A percentile compares a stretch with the other conserved stretches of the same genome.
Conservation (phyloP, 768 basidiomycete genomes). For the Kwoniella sp. region DNA sequence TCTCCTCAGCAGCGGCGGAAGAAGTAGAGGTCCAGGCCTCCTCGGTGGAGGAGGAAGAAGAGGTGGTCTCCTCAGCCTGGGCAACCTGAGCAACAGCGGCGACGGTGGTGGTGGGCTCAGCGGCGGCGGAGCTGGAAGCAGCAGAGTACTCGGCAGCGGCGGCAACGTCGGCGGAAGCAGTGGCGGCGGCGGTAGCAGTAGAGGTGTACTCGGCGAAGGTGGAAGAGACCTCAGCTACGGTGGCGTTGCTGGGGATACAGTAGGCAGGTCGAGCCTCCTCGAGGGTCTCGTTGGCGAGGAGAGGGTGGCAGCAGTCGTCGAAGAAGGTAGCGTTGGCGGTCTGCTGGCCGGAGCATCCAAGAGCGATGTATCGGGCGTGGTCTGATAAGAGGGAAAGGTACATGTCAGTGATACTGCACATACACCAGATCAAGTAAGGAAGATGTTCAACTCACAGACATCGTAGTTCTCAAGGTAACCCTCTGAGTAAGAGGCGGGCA, state of each 20-base stretch:
- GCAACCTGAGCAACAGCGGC: constrained; percentile 33
- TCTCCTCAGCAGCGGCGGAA: constrained; percentile 26
- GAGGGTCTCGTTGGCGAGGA: constrained; percentile 65
- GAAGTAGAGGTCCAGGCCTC: constrained; percentile 23
- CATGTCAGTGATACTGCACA: constrained; percentile 3
- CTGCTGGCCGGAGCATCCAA: constrained; percentile 60
- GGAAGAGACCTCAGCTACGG: constrained; percentile 25
- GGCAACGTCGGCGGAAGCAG: constrained; percentile 34
- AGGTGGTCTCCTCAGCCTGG: constrained; percentile 8
- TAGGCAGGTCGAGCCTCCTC: constrained; percentile 59
- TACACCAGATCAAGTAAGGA: not conserved
- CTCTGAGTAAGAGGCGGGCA: constrained; percentile 42
- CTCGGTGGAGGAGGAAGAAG: constrained; percentile 25
- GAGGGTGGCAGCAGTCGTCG: constrained; percentile 70
- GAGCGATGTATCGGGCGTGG: constrained; percentile 66
- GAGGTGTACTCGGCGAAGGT: constrained; percentile 26
- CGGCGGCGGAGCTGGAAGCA: constrained; percentile 30
- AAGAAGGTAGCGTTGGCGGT: constrained; percentile 62
- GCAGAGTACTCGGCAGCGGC: constrained; percentile 31
- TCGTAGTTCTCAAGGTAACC: constrained; percentile 55
- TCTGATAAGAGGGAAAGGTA: constrained; percentile 44
- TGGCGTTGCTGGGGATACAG: constrained; percentile 60
- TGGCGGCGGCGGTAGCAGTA: constrained; percentile 35
- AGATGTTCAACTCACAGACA: constrained; percentile 39
- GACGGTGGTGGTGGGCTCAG: constrained; percentile 24